Percentiles rank a stretch among this genome's conserved stretches.
These are phyloP conservation scores for Termitomyces sp. DNA, from an alignment of 768 basidiomycete species.

Conservation along the genomic window DNA sequence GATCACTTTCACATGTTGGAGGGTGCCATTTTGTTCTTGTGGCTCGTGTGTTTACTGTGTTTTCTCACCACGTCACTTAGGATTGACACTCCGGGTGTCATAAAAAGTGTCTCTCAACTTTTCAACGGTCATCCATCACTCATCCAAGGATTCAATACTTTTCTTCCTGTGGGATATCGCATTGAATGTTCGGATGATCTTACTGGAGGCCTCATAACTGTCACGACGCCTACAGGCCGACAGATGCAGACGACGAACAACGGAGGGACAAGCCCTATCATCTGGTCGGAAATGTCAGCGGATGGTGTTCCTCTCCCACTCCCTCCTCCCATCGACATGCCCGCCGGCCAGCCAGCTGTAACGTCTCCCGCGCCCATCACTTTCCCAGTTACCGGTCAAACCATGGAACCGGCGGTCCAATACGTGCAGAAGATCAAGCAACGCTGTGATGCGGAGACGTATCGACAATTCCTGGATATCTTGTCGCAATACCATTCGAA, in stretches of 20 bases:
- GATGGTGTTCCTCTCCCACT: slow-evolving; percentile 15
- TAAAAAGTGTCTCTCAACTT: slow-evolving; percentile 89
- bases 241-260: slow-evolving; percentile 56
- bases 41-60: neutral
- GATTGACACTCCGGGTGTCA: slow-evolving; percentile 97
- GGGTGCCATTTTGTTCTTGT: neutral
- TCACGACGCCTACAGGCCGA: slow-evolving; percentile 72
- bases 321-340: neutral
- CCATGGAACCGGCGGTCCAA: slow-evolving; percentile 79
- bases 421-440: slow-evolving; percentile 98
- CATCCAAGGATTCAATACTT: slow-evolving; percentile 98
- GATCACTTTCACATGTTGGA: neutral
- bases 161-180: slow-evolving; percentile 90
- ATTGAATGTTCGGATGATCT: slow-evolving; percentile 80
- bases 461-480: slow-evolving; percentile 75
- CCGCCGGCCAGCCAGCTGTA: slow-evolving; percentile 4
- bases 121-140: slow-evolving; percentile 88
- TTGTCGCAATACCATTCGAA: slow-evolving; percentile 60
- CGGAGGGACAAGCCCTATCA: slow-evolving; percentile 33
- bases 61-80: slow-evolving; percentile 35
- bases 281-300: slow-evolving; percentile 31
- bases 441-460: slow-evolving; percentile 87
- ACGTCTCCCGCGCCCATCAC: slow-evolving; percentile 33
- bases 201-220: slow-evolving; percentile 67
- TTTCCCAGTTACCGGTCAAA: slow-evolving; percentile 36